These are phyloP conservation scores for Prototheca cutis DNA, from an alignment of 163 green algal species.

Conservation along the genomic window DNA sequence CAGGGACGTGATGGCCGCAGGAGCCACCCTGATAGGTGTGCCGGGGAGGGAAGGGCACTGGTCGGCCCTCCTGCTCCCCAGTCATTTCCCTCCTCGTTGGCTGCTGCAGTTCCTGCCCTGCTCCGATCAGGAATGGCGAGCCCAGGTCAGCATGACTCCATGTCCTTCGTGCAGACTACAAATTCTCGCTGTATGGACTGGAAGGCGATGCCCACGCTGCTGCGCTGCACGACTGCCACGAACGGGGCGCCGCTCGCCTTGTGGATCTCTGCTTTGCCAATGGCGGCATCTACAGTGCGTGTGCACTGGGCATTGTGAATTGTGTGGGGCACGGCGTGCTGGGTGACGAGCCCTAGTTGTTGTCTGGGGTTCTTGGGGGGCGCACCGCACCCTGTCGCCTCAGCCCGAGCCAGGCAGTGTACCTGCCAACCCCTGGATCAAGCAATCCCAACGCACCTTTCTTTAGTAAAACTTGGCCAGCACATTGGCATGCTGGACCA, in stretches of 20 bases:
- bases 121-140: no score
- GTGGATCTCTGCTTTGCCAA: slow-evolving; percentile 73
- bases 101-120: no score
- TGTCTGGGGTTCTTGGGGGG: no score
- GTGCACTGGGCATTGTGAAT: no score
- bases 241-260: slow-evolving; percentile 56
- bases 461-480: slow-evolving; percentile 85
- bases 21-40: neutral
- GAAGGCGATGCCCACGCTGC: slow-evolving; percentile 30
- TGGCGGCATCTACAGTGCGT: slow-evolving; percentile 33
- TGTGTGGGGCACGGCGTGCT: no score
- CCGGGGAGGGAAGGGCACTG: no score
- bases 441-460: neutral
- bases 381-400: no score
- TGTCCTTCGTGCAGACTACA: slow-evolving; percentile 59
- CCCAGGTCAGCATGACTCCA: no score
- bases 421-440: neutral
- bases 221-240: slow-evolving; percentile 55
- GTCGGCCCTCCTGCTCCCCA: no score
- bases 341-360: no score
- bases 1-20: neutral
- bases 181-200: slow-evolving; percentile 24
- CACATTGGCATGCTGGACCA: slow-evolving; percentile 85
- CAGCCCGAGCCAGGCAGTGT: neutral
- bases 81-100: no score